Evolutionary conservation across 345 rosid species (phyloP).

Genomic region (Noccaea caerulescens): DNA sequence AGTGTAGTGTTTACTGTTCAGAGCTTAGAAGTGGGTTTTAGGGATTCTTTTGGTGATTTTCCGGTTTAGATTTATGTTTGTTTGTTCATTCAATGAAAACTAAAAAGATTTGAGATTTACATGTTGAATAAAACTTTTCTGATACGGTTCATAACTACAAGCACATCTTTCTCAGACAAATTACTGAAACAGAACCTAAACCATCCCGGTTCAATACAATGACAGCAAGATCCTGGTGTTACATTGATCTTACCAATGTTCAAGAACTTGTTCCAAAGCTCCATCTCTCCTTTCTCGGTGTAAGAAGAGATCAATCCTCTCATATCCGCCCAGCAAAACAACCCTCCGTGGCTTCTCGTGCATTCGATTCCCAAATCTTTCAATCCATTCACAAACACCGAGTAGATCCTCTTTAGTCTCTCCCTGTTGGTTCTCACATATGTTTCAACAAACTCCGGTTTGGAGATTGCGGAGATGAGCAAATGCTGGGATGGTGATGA

Average conservation of each 20-base stretch:
- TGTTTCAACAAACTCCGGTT: constrained; percentile 50
- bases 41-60: constrained; percentile 32
- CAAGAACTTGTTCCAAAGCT: constrained; percentile 82
- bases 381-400: constrained; percentile 56
- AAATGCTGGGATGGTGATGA: constrained; percentile 71
- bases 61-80: constrained; percentile 3
- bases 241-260: constrained; percentile 62
- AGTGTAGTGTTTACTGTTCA: constrained; percentile 26
- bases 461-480: constrained; percentile 68
- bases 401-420: constrained; percentile 53
- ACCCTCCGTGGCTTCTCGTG: constrained; percentile 66
- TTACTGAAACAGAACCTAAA: constrained; percentile 67
- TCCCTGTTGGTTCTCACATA: constrained; percentile 54
- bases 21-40: constrained; percentile 12
- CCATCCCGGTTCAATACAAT: constrained; percentile 86
- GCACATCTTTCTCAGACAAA: constrained; percentile 60
- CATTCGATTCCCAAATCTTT: constrained; percentile 69
- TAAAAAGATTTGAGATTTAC: constrained; percentile 50
- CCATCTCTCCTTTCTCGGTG: constrained; percentile 18
- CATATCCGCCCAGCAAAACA: constrained; percentile 91
- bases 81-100: not conserved
- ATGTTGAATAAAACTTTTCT: constrained; percentile 53
- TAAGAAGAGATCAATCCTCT: constrained; percentile 51
- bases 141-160: constrained; percentile 60
- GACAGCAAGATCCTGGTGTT: constrained; percentile 79